phyloP scores from a whole-genome alignment of 2,329 filamentous ascomycete species.

The Cercospora sp. region DNA sequence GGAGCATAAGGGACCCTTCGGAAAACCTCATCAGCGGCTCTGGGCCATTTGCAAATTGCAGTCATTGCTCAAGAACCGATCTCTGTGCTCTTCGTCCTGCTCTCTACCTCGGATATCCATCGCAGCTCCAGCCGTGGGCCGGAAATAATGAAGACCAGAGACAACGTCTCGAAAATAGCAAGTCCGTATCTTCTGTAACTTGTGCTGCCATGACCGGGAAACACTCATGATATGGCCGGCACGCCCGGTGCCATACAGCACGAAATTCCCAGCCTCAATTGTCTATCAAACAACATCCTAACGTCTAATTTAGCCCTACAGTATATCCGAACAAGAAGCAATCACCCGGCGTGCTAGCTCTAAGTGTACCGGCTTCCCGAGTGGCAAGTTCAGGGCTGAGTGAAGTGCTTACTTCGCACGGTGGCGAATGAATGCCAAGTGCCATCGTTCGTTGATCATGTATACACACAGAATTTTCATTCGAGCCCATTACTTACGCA shows the following conservation, averaged over 20 bases:
- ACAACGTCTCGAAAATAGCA: not conserved
- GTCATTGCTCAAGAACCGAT: not conserved
- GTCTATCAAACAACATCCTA: not conserved
- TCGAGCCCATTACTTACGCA: not conserved
- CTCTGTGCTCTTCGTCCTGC: too few species aligned
- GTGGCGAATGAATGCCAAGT: not conserved
- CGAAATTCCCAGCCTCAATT: not conserved
- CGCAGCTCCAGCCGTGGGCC: not conserved
- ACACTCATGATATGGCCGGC: not conserved
- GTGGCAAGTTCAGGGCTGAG: not conserved
- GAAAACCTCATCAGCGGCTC: not conserved
- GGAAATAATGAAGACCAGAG: not conserved
- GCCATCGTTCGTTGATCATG: not conserved
- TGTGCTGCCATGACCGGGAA: not conserved
- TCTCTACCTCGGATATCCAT: not conserved
- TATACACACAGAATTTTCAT: not conserved
- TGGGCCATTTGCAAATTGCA: not conserved
- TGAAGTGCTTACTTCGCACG: not conserved
- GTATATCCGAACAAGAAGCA: not conserved
- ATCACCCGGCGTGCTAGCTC: not conserved
- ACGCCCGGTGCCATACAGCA: not conserved
- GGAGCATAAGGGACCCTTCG: not conserved
- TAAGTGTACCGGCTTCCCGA: not conserved
- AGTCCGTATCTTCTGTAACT: not conserved
- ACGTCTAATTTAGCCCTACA: not conserved